Base-by-base conservation (phyloP, 2,329 filamentous ascomycete genomes). In the Alternaria gaisen region DNA sequence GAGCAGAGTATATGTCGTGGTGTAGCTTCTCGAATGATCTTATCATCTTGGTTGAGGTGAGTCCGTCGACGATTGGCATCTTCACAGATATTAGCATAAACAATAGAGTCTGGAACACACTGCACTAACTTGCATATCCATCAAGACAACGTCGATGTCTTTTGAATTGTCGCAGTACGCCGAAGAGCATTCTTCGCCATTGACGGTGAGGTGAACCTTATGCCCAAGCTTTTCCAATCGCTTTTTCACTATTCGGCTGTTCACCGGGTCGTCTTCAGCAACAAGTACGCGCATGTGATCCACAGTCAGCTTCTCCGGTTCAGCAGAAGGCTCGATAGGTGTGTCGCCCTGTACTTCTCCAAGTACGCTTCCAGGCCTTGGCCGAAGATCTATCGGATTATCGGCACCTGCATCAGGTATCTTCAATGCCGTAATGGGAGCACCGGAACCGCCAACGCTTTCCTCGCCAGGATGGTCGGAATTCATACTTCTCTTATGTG, bases 31-130 rank as follows among this genome's bases (percentile, higher is more conserved):
- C 93, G 54, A 85, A 88, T 0, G 87, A 88, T 26, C 93, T 85
- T 63, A 97, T 97, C 85, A 93, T 90, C 77, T 92, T 93, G 0
- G 93, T 91, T 16, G 92, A 93, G 3, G 86, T 88, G 26, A 94
- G 84, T 14, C 93, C 93, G 72, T 97, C 92, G 5, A 96, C 91
- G 32, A 97, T 95, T 18, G 93, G 93, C 93, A 97, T 97, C 92
- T 96, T 28, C 4, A 32, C 26, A 1, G 32, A 1, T 14, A 46
- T 71, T 52, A 72, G 54, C 38, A 57, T 9, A 18, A 4, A 9
- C 9, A 18, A 26, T 2, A 24, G 5, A 16, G 7, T 30, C 4
- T 2, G 6, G 18, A 2, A 8, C 18, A 16, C 28, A n/a, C 26
- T 42, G 64, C 26, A 79, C 87, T 78, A 75, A 93, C 92, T 84